Evolutionary conservation across 768 basidiomycete genomes (phyloP), one percentile per base, ranked within the genome.

Genomic region (Amanita pseudoporphyria): DNA sequence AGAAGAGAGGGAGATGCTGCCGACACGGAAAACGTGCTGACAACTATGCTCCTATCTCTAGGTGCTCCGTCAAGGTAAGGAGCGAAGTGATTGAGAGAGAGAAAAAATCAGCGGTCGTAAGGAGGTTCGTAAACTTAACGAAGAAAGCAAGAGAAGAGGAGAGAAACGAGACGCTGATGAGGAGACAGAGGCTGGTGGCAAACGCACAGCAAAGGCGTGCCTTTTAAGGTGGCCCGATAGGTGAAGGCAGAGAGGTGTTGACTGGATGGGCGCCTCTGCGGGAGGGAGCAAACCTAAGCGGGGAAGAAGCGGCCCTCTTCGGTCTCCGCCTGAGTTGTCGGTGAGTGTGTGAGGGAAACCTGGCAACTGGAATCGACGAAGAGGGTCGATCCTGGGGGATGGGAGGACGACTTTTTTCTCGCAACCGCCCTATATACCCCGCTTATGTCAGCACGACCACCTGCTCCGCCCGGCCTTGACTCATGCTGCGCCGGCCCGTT

Each of bases 121-220:
- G 59, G 67, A 63, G 68, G 60, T 76, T 88, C 86, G 86, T 87
- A 63, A 87, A 72, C 54, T 41, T 56, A 60, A 59, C 60, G 60
- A 62, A 58, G 47, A 64, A 62, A 62, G 57, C 24, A 58, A 28
- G 33, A 52, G 61, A 53, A 54, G 47, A 49, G 57, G 52, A 53
- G 77, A 78, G 75, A 49, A 58, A 51, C 51, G 53, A 54, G 56
- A 51, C 53, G 58, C 56, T 62, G 45, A 53, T 54, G 35, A 63
- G 60, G n/a, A 58, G 58, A 55, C 41, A 45, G 58, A 51, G 41
- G 24, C 30, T 51, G 55, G 53, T 80, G 87, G 85, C 85, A 72
- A 73, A 90, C 87, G 87, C 87, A 75, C 87, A 88, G 74, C 83
- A 75, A 89, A 90, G 87, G 87, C 87, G 87, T 78, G 85, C 85